phyloP scores from a whole-genome alignment of 768 basidiomycete genomes.

The Leucocoprinus sp. region DNA sequence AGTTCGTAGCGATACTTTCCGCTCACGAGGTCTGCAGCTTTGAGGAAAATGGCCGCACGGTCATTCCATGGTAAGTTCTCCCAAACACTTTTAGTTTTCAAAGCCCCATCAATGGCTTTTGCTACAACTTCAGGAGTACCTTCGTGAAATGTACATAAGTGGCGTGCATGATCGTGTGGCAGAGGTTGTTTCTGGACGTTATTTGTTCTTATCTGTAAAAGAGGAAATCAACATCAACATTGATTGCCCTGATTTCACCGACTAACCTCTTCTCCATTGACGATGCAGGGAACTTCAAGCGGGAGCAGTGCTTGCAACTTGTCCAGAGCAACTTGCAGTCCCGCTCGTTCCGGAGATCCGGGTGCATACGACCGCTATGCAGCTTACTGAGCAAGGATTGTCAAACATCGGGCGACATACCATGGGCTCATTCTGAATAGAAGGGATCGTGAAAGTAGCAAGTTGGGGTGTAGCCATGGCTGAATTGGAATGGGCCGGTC shows the following conservation, averaged over 20 bases:
- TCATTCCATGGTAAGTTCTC: conserved; percentile 95
- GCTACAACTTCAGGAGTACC: conserved; percentile 71
- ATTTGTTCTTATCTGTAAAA: conserved; percentile 66
- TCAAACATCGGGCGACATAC: conserved; percentile 30
- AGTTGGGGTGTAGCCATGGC: conserved; percentile 66
- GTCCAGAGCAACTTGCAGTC: conserved; percentile 59
- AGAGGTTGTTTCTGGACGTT: conserved; percentile 71
- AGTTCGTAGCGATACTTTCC: conserved; percentile 95
- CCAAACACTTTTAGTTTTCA: conserved; percentile 84
- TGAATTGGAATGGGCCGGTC: neutral
- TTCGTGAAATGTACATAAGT: conserved; percentile 83
- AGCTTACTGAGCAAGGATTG: neutral
- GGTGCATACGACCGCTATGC: conserved; percentile 66
- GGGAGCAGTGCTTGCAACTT: conserved; percentile 81
- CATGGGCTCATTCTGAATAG: conserved; percentile 90
- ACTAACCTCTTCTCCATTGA: conserved; percentile 80
- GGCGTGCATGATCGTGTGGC: conserved; percentile 77
- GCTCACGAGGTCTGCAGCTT: conserved; percentile 92
- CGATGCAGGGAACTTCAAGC: conserved; percentile 87
- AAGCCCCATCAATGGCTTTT: conserved; percentile 78
- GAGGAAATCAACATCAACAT: neutral
- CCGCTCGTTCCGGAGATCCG: conserved; percentile 70
- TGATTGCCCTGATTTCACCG: conserved; percentile 5
- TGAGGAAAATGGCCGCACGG: conserved; percentile 95
- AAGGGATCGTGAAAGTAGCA: conserved; percentile 79